Base-by-base conservation (phyloP, 2,329 filamentous ascomycete species). In the Stagonosporopsis cucurbitacearum region DNA sequence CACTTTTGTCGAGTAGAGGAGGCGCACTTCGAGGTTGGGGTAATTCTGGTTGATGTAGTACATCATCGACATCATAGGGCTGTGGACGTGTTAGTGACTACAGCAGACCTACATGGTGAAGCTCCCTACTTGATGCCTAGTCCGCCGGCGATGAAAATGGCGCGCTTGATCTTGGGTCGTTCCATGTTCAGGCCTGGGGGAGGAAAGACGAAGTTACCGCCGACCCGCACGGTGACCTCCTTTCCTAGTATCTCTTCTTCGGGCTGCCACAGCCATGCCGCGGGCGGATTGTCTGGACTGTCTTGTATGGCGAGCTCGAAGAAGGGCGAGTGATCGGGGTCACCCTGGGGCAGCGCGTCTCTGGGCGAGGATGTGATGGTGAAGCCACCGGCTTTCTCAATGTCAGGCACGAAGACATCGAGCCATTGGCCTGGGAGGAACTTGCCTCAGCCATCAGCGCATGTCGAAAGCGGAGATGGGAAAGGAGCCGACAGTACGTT, bases 361-460 rank as follows among this genome's bases (percentile, higher is more conserved):
- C 81, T 82, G 0, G 91, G 91, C 0, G 88, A 79, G 1, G 90
- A 95, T 6, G 91, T 94, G 61, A 96, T 89, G 37, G 92, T 96
- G 79, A 96, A 96, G 54, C 92, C 92, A 30, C 92, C 92, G 3
- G 91, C 87, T 71, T 88, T 86, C 39, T 82, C 67, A 40, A 91
- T 77, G 33, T 79, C 80, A 1, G 92, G 91, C 49, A 92, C 84
- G 72, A 89, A 88, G 6, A 92, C 87, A 72, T 96, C 92, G 52
- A 96, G 82, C 91, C 92, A 96, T 80, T 96, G 92, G 50, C 92
- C 92, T 5, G 92, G 86, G 6, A 87, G 81, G 76, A 95, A 96
- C 82, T 90, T 74, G 61, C 50, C 58, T 62, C 60, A 61, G 59
- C 64, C 61, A 69, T 71, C 66, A 72, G 67, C 64, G 59, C 54